Percentiles rank a stretch among this genome's conserved stretches.
These are phyloP conservation scores for Aurifilum marmelostoma DNA, from an alignment of 2,329 filamentous ascomycete genomes.

Conservation along the genomic window DNA sequence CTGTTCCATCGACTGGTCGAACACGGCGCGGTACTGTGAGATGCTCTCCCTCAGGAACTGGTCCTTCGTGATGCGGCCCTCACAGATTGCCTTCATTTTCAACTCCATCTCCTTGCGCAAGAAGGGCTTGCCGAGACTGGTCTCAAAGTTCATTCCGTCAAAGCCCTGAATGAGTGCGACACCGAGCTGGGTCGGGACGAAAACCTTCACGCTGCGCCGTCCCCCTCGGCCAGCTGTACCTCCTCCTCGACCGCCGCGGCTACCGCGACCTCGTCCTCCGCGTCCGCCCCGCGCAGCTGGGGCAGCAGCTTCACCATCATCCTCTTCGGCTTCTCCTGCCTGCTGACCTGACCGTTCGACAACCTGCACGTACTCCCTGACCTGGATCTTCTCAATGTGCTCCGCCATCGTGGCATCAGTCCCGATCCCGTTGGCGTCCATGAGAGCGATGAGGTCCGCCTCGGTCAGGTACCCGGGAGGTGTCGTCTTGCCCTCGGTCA, in stretches of 20 bases:
- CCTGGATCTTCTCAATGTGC: slow-evolving; percentile 94
- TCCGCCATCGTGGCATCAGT: slow-evolving; percentile 99
- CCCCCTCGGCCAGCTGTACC: slow-evolving; percentile 48
- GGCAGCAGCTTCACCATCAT: slow-evolving; percentile 44
- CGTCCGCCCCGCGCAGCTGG: slow-evolving; percentile 46
- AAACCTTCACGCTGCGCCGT: slow-evolving; percentile 70
- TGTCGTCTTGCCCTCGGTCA: slow-evolving; percentile 88
- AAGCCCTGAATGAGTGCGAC: slow-evolving; percentile 93
- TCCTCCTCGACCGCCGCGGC: slow-evolving; percentile 45
- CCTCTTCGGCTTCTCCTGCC: slow-evolving; percentile 43
- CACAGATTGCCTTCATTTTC: slow-evolving; percentile 96
- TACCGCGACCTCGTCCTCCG: slow-evolving; percentile 52
- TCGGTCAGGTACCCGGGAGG: slow-evolving; percentile 89
- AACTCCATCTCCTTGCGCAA: slow-evolving; percentile 97
- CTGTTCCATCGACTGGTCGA: slow-evolving; percentile 77
- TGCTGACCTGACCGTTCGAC: slow-evolving; percentile 46
- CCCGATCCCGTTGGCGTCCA: slow-evolving; percentile 98
- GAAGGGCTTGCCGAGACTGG: slow-evolving; percentile 92
- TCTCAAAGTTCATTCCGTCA: slow-evolving; percentile 90
- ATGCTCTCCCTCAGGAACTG: slow-evolving; percentile 82
- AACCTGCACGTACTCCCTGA: slow-evolving; percentile 81
- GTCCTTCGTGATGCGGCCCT: slow-evolving; percentile 74
- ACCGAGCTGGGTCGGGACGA: slow-evolving; percentile 89
- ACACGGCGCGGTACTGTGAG: slow-evolving; percentile 84
- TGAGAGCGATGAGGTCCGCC: slow-evolving; percentile 90